Conservation (phyloP, 2,329 filamentous ascomycete genomes). For the Harringtonia lauricola region DNA sequence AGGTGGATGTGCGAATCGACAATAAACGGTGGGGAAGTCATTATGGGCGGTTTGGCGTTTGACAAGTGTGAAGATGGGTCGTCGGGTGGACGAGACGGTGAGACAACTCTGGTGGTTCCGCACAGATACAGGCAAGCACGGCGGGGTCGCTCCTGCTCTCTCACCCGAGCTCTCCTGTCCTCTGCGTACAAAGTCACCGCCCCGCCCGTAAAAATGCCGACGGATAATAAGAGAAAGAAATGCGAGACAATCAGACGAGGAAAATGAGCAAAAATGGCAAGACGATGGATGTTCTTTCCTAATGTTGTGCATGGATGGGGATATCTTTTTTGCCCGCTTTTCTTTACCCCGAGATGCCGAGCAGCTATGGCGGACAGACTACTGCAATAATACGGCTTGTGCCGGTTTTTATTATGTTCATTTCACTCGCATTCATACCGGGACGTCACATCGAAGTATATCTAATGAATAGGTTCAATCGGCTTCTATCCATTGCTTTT, state of each 20-base stretch:
- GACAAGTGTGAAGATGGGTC: background rate
- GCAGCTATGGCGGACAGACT: too few relatives aligned
- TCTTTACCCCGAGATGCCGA: background rate
- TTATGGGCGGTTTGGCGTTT: constrained; percentile 1
- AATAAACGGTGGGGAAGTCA: constrained; percentile 29
- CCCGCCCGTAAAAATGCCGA: background rate
- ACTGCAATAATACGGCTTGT: too few relatives aligned
- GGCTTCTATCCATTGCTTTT: constrained; percentile 31
- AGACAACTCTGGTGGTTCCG: too few relatives aligned
- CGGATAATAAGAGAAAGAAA: too few relatives aligned
- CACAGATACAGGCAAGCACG: background rate
- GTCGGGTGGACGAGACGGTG: background rate
- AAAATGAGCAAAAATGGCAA: too few relatives aligned
- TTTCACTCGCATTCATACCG: background rate
- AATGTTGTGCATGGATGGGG: too few relatives aligned
- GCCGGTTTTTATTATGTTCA: too few relatives aligned
- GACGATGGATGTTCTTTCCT: too few relatives aligned
- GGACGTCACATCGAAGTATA: background rate
- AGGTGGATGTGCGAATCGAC: constrained; percentile 91
- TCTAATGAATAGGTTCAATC: constrained; percentile 38
- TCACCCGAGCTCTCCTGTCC: background rate
- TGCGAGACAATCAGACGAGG: too few relatives aligned
- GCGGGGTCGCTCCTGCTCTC: constrained; percentile 3
- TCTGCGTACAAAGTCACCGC: background rate
- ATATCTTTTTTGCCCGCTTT: background rate